Conservation (phyloP, 139 green algal genomes). For the Picochlorum sp. region DNA sequence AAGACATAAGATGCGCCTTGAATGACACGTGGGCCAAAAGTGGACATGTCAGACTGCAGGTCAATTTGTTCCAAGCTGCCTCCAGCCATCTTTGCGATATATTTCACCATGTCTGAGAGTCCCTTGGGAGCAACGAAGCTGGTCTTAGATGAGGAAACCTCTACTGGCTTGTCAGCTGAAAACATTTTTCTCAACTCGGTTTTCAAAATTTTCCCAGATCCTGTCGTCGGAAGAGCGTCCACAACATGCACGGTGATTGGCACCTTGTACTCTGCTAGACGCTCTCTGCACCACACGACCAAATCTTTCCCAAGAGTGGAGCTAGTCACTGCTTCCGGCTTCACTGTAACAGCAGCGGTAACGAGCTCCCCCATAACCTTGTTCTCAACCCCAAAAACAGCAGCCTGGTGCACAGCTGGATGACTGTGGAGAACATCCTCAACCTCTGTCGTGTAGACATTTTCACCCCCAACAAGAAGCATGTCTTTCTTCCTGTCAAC, state of each 20-base stretch:
- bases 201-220: slow-evolving; percentile 81
- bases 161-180: background rate
- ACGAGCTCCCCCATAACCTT: slow-evolving; percentile 63
- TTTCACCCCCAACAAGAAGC: slow-evolving; percentile 72
- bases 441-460: slow-evolving; percentile 85
- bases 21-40: no score
- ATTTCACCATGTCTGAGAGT: background rate
- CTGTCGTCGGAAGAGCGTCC: slow-evolving; percentile 54
- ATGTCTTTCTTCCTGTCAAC: slow-evolving; percentile 88
- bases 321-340: background rate
- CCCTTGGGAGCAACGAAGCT: background rate
- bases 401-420: slow-evolving; percentile 51
- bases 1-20: no score
- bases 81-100: slow-evolving; percentile 5
- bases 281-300: slow-evolving; percentile 52
- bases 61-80: no score
- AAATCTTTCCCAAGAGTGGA: slow-evolving; percentile 30
- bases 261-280: slow-evolving; percentile 77
- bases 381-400: slow-evolving; percentile 69
- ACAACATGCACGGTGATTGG: slow-evolving; percentile 55
- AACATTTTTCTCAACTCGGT: slow-evolving; percentile 45
- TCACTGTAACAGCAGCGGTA: slow-evolving; percentile 29
- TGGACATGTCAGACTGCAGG: no score
- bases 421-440: slow-evolving; percentile 69
- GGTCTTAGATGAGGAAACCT: background rate